phyloP scores from a whole-genome alignment of 768 basidiomycete genomes.

The Termitomyces sp. region DNA sequence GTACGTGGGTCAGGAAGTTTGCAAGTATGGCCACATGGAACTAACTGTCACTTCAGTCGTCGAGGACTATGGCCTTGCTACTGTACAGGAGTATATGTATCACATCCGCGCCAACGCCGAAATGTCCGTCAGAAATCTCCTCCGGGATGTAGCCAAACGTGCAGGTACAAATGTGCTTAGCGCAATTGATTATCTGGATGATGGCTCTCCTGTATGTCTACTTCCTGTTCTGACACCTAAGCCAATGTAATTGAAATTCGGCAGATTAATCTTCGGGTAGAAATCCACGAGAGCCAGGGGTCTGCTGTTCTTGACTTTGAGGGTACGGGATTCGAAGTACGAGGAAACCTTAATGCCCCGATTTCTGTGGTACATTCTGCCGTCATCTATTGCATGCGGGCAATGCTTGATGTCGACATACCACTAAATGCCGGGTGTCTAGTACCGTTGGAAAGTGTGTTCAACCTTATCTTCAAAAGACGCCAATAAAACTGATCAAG shows the following conservation, averaged over 20 bases:
- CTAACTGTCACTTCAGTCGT: slow-evolving; percentile 50
- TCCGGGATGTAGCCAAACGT: slow-evolving; percentile 70
- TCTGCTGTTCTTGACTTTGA: slow-evolving; percentile 84
- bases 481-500: not conserved
- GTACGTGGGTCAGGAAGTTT: slow-evolving; percentile 35
- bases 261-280: slow-evolving; percentile 72
- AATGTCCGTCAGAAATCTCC: slow-evolving; percentile 75
- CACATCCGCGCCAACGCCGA: slow-evolving; percentile 91
- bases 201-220: slow-evolving; percentile 71
- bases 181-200: slow-evolving; percentile 83
- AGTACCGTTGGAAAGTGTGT: slow-evolving; percentile 75
- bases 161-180: slow-evolving; percentile 61
- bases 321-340: slow-evolving; percentile 80
- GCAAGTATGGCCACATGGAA: not conserved
- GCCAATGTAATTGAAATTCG: not conserved
- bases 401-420: slow-evolving; percentile 84
- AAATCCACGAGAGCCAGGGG: slow-evolving; percentile 71
- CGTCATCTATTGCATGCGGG: slow-evolving; percentile 85
- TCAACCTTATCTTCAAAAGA: not conserved
- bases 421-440: slow-evolving; percentile 94
- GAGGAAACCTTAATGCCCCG: slow-evolving; percentile 82
- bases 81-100: slow-evolving; percentile 92
- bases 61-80: slow-evolving; percentile 79
- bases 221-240: not conserved
- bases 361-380: slow-evolving; percentile 86